phyloP scores from a whole-genome alignment of 257 asterid genomes.

The Asclepias syriaca region DNA sequence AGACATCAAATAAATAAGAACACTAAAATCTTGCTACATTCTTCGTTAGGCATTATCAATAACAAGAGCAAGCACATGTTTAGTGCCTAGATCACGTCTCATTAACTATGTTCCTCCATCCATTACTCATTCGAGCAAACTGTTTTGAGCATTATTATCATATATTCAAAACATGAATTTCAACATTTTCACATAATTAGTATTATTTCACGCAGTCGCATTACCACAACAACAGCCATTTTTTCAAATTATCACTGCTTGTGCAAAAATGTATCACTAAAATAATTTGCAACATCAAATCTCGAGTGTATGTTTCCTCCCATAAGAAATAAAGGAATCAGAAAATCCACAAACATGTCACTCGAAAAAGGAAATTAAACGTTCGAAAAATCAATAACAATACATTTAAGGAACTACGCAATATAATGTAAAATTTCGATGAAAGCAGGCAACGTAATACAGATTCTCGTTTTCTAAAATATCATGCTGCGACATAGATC shows the following conservation, averaged over 20 bases:
- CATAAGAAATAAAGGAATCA: background rate
- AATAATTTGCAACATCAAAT: background rate
- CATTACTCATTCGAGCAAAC: background rate
- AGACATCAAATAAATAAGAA: background rate
- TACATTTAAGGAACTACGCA: background rate
- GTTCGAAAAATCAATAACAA: no score
- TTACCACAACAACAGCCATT: background rate
- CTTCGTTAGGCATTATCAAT: background rate
- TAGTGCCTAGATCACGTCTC: background rate
- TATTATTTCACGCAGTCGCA: background rate
- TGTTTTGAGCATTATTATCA: background rate
- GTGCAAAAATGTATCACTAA: background rate
- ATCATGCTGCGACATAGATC: background rate
- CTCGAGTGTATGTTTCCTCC: background rate
- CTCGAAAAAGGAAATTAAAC: background rate
- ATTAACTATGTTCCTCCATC: background rate
- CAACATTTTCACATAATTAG: background rate
- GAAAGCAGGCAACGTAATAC: background rate
- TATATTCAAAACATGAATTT: background rate
- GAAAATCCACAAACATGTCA: background rate
- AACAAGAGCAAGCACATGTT: background rate
- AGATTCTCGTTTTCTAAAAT: background rate
- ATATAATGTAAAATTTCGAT: background rate
- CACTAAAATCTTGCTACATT: background rate
- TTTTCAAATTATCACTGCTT: background rate